Conservation (phyloP, 2,329 filamentous ascomycete genomes). For the Phialophora tarda region DNA sequence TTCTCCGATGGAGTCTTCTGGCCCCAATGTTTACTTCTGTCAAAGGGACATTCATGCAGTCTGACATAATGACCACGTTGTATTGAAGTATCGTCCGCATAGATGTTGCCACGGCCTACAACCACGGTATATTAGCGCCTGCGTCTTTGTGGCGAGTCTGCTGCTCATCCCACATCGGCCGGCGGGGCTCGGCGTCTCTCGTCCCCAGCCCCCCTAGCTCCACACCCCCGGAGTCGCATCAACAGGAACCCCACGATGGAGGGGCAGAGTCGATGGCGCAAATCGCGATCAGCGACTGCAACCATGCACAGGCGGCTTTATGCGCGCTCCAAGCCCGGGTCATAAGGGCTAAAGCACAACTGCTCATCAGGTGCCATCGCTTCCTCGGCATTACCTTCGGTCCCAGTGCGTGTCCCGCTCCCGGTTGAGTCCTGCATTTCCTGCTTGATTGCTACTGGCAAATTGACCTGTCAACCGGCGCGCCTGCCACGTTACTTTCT, state of each 20-base stretch:
- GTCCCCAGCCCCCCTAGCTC: neutral
- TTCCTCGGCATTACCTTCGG: conserved; percentile 23
- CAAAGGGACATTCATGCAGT: too few relatives aligned
- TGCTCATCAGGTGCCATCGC: conserved; percentile 11
- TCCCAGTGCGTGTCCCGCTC: conserved; percentile 13
- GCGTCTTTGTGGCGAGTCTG: neutral
- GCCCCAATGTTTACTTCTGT: too few relatives aligned
- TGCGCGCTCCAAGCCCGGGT: neutral
- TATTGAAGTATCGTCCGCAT: neutral
- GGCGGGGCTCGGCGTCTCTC: neutral
- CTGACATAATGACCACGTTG: too few relatives aligned
- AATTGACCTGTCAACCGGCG: neutral
- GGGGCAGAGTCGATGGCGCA: conserved; percentile 1
- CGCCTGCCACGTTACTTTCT: conserved; percentile 23
- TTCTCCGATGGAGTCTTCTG: too few relatives aligned
- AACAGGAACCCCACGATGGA: neutral
- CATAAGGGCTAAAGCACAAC: neutral
- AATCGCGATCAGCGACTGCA: neutral
- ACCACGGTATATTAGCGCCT: neutral
- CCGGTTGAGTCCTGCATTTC: conserved; percentile 1
- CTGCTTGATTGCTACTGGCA: conserved; percentile 2
- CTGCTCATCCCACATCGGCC: neutral
- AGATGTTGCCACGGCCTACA: neutral
- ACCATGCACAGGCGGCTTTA: conserved; percentile 9
- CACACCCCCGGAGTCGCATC: neutral